A percentile compares a stretch with the other conserved stretches of the same genome.
Conservation (phyloP, 1,139 yeast genomes). For the Yamadazyma diospyri region DNA sequence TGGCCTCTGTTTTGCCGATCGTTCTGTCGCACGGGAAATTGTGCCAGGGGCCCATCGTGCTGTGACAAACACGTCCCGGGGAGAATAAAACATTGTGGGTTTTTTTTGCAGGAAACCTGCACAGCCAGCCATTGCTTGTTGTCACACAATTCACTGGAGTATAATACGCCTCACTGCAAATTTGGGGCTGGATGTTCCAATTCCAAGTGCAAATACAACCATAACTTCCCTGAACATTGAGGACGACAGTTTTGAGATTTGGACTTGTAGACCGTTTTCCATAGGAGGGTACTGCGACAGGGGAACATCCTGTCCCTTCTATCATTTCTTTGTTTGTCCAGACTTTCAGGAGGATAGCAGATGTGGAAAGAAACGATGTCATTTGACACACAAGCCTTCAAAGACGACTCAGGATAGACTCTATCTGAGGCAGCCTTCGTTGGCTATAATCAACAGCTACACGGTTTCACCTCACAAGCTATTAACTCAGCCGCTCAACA, state of each 20-base stretch:
- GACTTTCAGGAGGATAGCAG: slow-evolving; percentile 59
- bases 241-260: slow-evolving; percentile 9
- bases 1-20: slow-evolving; percentile 32
- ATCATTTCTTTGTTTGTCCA: slow-evolving; percentile 67
- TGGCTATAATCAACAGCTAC: slow-evolving; percentile 4
- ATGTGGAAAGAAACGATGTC: slow-evolving; percentile 55
- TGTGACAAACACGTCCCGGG: slow-evolving; percentile 50
- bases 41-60: slow-evolving; percentile 53
- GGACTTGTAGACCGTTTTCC: slow-evolving; percentile 65
- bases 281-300: slow-evolving; percentile 64
- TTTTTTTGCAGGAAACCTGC: slow-evolving; percentile 47
- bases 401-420: background rate
- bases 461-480: slow-evolving; percentile 3
- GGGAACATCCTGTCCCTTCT: slow-evolving; percentile 55
- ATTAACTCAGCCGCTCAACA: slow-evolving; percentile 1
- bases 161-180: slow-evolving; percentile 64
- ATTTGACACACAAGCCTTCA: background rate
- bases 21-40: slow-evolving; percentile 41
- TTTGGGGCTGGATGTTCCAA: slow-evolving; percentile 56
- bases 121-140: slow-evolving; percentile 46
- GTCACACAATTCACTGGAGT: slow-evolving; percentile 56
- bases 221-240: slow-evolving; percentile 11
- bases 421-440: background rate
- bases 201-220: slow-evolving; percentile 53
- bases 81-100: slow-evolving; percentile 55